These are phyloP conservation scores for Penicillium sp. DNA, from an alignment of 2,329 filamentous ascomycete species.

Conservation along the genomic window DNA sequence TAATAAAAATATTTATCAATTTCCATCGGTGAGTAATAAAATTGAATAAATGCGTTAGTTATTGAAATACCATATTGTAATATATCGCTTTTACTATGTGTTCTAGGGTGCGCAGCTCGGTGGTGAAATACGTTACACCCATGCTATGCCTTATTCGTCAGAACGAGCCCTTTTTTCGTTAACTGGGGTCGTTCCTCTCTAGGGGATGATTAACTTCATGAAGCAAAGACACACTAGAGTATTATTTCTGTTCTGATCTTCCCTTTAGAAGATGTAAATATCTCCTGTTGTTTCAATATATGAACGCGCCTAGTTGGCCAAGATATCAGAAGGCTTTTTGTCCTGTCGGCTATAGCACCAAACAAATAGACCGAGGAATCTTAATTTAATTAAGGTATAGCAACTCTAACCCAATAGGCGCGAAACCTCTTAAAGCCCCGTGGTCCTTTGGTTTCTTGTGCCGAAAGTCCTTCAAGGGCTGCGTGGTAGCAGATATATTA, in stretches of 20 bases:
- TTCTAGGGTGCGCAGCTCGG: no score
- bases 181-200: no score
- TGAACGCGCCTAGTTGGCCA: not conserved
- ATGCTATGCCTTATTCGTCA: no score
- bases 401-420: not conserved
- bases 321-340: not conserved
- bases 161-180: no score
- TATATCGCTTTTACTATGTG: no score
- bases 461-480: not conserved
- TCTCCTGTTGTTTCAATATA: conserved; percentile 2
- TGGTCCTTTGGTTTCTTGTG: not conserved
- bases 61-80: no score
- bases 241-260: conserved; percentile 1
- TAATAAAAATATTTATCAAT: no score
- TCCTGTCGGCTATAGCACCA: not conserved
- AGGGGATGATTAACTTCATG: not conserved
- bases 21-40: no score
- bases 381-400: not conserved
- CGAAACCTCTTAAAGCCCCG: not conserved
- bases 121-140: no score
- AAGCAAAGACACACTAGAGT: not conserved
- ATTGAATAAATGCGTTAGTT: no score
- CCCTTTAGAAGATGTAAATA: conserved; percentile 16
- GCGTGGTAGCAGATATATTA: not conserved
- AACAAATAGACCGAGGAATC: not conserved